Evolutionary conservation across 75 land plant species (phyloP), one percentile per base, ranked within the genome.

Genomic region (Isoetes taiwanensis): DNA sequence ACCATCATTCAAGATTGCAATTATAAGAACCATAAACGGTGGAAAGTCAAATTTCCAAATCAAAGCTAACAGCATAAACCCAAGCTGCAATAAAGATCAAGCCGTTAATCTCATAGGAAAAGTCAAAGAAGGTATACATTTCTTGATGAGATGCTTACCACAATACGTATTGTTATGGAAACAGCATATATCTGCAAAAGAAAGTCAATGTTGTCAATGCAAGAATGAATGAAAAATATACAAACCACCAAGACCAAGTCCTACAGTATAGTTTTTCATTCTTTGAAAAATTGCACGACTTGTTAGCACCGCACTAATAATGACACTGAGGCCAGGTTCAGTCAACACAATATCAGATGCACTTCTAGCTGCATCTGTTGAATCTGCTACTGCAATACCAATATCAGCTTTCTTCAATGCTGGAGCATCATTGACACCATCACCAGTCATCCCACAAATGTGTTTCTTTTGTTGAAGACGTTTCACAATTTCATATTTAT

Each of bases 361-460:
- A 76, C 91, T 78, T 29, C 94, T 74, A 40, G 97, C 97, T 35
- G 97, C 97, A 81, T 91, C 97, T 54, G 97, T 91, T 34, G 96
- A 83, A 80, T 85, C 91, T 28, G 90, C 96, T 40, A 90, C 96
- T 3, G 90, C 96, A 55, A 90, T 90, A 0, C 96, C 96, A 52
- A 90, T 90, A 40, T 90, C 91, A 20, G 96, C 96, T 60, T 76
- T 90, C 76, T 90, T 90, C 1, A 90, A 67, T n/a, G 96, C 96
- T 57, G 96, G 96, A 34, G 96, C 96, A 74, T 90, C 96, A 76
- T 90, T 90, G 2, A 90, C 96, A 42, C 96, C 96, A 77, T 90
- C 96, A 30, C 96, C 96, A 64, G 96, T 90, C 96, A 90, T 90
- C 52, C 96, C 96, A 67, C 90, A 85, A n/a, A 90, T 79, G 62